Percentiles rank a stretch among this genome's conserved stretches.
These are phyloP conservation scores for Diaporthe velutina DNA, from an alignment of 2,329 filamentous ascomycete genomes.

Conservation along the genomic window DNA sequence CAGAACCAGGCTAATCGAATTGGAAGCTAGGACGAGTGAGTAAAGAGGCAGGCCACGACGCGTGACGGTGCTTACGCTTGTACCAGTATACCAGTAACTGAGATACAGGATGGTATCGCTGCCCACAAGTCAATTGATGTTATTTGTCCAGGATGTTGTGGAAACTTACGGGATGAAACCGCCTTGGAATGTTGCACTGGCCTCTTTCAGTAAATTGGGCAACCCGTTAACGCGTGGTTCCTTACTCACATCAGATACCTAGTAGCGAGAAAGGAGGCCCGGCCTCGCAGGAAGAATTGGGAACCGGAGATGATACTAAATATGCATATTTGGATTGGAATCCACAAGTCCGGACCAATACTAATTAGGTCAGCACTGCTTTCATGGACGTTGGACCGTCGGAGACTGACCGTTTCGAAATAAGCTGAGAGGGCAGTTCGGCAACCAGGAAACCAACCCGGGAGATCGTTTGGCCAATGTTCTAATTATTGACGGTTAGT, in stretches of 20 bases:
- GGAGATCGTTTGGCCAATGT: constrained; percentile 65
- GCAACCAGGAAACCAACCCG: constrained; percentile 64
- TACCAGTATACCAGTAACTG: constrained; percentile 49
- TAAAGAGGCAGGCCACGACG: no score
- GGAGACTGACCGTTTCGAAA: constrained; percentile 60
- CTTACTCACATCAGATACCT: constrained; percentile 1
- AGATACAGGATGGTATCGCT: constrained; percentile 49
- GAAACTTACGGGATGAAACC: constrained; percentile 47
- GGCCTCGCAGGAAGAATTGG: neutral
- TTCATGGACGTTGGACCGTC: no score
- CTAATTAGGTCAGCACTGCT: neutral
- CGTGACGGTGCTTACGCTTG: neutral
- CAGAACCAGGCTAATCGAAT: constrained; percentile 55
- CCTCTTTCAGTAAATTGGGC: neutral
- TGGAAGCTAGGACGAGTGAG: constrained; percentile 47
- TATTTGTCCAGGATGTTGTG: no score
- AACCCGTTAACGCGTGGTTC: no score
- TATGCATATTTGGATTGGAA: constrained; percentile 43
- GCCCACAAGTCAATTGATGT: neutral
- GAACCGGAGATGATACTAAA: constrained; percentile 4
- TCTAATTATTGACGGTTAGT: constrained; percentile 43
- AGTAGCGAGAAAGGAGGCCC: constrained; percentile 2
- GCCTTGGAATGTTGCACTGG: constrained; percentile 42
- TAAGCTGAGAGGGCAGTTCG: constrained; percentile 69
- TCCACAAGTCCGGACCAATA: constrained; percentile 44